phyloP scores from a whole-genome alignment of 208 protist species.

The Trypanosoma mega region DNA sequence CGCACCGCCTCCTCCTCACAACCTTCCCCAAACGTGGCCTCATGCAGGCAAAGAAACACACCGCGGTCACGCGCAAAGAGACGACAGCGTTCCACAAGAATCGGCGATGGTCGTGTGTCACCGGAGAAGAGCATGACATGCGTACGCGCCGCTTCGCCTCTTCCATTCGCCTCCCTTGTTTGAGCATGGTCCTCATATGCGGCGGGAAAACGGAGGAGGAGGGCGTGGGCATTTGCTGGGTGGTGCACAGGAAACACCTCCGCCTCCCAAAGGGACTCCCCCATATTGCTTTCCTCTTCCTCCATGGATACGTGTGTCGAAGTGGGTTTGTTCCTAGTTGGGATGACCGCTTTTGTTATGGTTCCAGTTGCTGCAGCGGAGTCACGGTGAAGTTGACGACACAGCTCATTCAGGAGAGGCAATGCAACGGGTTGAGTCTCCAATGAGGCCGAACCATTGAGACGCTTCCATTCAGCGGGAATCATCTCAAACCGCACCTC shows the following conservation, averaged over 20 bases:
- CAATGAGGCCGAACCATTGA: not conserved
- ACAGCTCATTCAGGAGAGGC: constrained; percentile 13
- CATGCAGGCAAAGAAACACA: constrained; percentile 89
- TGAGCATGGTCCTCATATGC: no score
- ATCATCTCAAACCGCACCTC: constrained; percentile 73
- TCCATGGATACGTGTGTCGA: no score
- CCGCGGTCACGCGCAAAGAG: constrained; percentile 30
- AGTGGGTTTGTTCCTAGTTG: no score
- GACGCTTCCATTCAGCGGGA: constrained; percentile 19
- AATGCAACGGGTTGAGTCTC: constrained; percentile 23
- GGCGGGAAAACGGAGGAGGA: constrained; percentile 86
- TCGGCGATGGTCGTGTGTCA: constrained; percentile 81
- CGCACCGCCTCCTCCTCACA: constrained; percentile 74
- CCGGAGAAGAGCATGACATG: constrained; percentile 89
- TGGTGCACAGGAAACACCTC: constrained; percentile 82
- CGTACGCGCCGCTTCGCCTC: constrained; percentile 23
- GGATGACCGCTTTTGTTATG: no score
- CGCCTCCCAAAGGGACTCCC: constrained; percentile 37
- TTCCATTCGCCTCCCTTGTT: constrained; percentile 2
- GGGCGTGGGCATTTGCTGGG: constrained; percentile 82
- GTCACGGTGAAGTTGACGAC: constrained; percentile 1
- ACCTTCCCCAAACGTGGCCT: constrained; percentile 92
- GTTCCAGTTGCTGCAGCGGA: not conserved
- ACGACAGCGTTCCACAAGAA: constrained; percentile 63
- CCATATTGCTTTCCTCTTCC: not conserved